Evolutionary conservation across 208 protist genomes (phyloP).

Genomic region (Naegleria lovaniensis): DNA sequence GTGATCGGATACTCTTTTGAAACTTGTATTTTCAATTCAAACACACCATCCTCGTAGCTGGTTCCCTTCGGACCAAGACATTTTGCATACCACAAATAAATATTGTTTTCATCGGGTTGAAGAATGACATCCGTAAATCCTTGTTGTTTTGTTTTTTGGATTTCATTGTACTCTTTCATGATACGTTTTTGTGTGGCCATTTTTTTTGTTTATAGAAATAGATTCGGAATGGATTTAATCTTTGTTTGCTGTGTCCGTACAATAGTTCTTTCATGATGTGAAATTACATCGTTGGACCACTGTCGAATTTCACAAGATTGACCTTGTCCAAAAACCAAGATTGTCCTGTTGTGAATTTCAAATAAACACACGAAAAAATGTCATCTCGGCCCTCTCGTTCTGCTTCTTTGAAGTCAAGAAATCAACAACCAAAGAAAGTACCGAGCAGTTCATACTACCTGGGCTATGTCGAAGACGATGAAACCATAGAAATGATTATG

Average conservation of each 20-base stretch:
- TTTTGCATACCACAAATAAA: constrained; percentile 32
- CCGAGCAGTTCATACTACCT: background rate
- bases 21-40: constrained; percentile 57
- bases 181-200: constrained; percentile 9
- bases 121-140: background rate
- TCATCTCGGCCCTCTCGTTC: no score
- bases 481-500: background rate
- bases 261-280: no score
- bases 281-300: no score
- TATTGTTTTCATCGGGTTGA: constrained; percentile 29
- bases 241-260: no score
- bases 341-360: no score
- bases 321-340: background rate
- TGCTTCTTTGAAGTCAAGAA: no score
- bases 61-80: constrained; percentile 56
- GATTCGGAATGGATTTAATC: no score
- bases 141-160: constrained; percentile 16
- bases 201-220: constrained; percentile 1
- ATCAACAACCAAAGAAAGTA: no score
- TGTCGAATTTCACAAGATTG: no score
- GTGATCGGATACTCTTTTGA: constrained; percentile 74
- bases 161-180: constrained; percentile 23
- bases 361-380: no score
- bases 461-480: background rate
- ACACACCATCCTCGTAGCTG: constrained; percentile 64